Evolutionary conservation across 768 basidiomycete species (phyloP).

Genomic region (Auriculariales sp.): DNA sequence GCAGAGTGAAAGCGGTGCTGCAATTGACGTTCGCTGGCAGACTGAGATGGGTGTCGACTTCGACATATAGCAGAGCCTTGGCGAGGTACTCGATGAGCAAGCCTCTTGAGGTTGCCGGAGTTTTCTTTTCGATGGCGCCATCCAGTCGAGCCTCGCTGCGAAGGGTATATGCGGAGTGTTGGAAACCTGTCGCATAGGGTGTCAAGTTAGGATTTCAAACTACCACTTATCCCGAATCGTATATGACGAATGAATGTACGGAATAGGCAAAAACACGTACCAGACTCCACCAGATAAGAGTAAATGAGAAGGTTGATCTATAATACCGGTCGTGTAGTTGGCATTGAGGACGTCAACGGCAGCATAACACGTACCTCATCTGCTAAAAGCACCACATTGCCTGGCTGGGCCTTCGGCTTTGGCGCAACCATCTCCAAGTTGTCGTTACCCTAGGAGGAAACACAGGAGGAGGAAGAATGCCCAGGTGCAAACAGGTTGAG

Average conservation of each 20-base stretch:
- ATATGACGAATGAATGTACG: not conserved
- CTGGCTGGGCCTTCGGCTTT: too few species aligned
- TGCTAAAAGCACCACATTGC: too few species aligned
- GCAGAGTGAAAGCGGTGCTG: conserved; percentile 7
- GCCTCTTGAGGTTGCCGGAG: conserved; percentile 67
- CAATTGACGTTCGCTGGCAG: too few species aligned
- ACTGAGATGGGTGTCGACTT: conserved; percentile 81
- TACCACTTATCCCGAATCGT: conserved; percentile 5
- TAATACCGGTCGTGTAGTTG: too few species aligned
- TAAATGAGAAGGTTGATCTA: conserved; percentile 74
- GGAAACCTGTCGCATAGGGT: conserved; percentile 38
- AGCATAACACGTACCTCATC: too few species aligned
- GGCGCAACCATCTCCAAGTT: too few species aligned
- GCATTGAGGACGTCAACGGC: too few species aligned
- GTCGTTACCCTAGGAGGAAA: too few species aligned
- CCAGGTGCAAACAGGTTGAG: too few species aligned
- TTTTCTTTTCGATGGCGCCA: conserved; percentile 40
- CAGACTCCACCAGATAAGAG: conserved; percentile 72
- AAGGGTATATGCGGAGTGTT: conserved; percentile 70
- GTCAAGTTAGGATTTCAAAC: conserved; percentile 1
- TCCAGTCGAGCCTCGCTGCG: conserved; percentile 62
- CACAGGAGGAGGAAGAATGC: too few species aligned
- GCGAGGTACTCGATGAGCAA: conserved; percentile 63
- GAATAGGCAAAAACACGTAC: conserved; percentile 20
- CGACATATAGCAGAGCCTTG: conserved; percentile 67